Percentiles rank a stretch among this genome's conserved stretches.
These are phyloP conservation scores for Citrus hindsii DNA, from an alignment of 345 rosid genomes.

Conservation along the genomic window DNA sequence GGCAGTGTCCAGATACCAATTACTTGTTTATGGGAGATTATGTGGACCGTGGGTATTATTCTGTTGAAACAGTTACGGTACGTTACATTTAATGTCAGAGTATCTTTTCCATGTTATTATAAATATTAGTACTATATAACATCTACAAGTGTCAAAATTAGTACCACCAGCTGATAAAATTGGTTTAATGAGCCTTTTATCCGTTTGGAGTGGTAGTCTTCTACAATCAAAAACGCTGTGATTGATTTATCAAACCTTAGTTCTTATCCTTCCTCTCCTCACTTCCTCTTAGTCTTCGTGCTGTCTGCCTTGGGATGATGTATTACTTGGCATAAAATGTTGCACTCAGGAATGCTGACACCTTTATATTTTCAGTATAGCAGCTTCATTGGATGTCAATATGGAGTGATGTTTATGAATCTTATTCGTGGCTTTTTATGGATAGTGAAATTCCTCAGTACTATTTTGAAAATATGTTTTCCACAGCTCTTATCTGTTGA, in stretches of 20 bases:
- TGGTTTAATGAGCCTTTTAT: neutral
- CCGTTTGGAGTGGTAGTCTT: neutral
- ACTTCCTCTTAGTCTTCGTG: neutral
- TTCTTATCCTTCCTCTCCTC: neutral
- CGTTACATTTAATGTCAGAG: conserved; percentile 2
- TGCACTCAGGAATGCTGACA: neutral
- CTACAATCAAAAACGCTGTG: neutral
- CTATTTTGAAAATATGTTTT: neutral
- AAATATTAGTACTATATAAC: neutral
- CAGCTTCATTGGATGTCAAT: neutral
- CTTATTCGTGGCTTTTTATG: neutral
- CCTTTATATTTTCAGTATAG: neutral
- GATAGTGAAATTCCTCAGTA: neutral
- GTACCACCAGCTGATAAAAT: neutral
- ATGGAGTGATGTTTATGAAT: neutral
- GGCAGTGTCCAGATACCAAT: conserved; percentile 97
- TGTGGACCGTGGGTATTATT: conserved; percentile 96
- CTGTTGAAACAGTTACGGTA: conserved; percentile 97
- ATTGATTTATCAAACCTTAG: neutral
- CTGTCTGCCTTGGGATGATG: neutral
- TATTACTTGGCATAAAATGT: neutral
- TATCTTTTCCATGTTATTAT: neutral
- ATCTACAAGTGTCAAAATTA: neutral
- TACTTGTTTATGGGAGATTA: conserved; percentile 99
- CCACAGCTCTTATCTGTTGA: neutral